Evolutionary conservation across 2,329 filamentous ascomycete species (phyloP), one percentile per base, ranked within the genome.

Genomic region (Colletotrichum camelliae): DNA sequence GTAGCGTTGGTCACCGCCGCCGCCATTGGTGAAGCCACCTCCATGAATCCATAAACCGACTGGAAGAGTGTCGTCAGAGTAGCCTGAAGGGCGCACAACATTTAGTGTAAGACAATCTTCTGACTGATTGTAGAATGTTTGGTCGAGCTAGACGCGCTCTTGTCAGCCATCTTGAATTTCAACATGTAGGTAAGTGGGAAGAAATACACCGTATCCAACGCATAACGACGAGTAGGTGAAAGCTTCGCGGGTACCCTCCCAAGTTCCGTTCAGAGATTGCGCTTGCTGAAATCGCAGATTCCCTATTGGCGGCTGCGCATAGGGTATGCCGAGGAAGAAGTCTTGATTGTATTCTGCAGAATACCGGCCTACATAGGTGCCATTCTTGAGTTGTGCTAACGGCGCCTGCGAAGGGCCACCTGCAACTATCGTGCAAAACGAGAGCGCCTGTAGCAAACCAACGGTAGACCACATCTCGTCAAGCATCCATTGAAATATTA

Each of bases 11-110:
- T 71, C 60, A 5, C 37, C 55, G 37, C 27, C 55, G 16, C 55
- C 58, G 43, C 69, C 69, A 18, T 29, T 55, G 13, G 29, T 33
- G 39, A 83, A 58, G 10, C 81, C 68, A 37, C 58, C 58, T 31
- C 57, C 68, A 7, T 70, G 37, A 43, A 70, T 21, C 52, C 37
- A 64, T 6, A 64, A 8, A 37, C 57, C 39, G 9, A 70, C 68
- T 8, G 68, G 58, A 52, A 52, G n/a, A 52, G 43, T 7, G n/a
- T 4, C 13, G 13, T 24, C n/a, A 52, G n/a, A 52, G n/a, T 52
- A 52, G 4, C 43, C 43, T 0, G 10, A 21, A 52, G 43, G 43
- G 2, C 43, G 43, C n/a, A 58, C 55, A 1, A 31, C 7, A 24
- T 58, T 58, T 5, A 58, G 55, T 31, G 55, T 58, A 10, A 58